Conservation (phyloP, 345 rosid species). For the Citrus unshiu region DNA sequence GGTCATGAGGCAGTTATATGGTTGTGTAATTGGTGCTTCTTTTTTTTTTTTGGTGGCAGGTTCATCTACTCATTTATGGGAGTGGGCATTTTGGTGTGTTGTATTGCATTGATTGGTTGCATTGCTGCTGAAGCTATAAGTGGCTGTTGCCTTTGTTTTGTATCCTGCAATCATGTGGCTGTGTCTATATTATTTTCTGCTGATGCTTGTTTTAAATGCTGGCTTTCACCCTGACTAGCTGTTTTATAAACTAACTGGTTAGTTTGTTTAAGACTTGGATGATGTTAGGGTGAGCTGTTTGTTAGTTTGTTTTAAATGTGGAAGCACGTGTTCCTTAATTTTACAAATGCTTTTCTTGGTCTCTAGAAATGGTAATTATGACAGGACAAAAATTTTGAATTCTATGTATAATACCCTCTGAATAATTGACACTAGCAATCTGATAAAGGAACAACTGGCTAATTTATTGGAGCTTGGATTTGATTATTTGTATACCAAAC, state of each 20-base stretch:
- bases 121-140: slow-evolving; percentile 83
- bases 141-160: slow-evolving; percentile 93
- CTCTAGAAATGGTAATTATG: neutral
- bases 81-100: slow-evolving; percentile 69
- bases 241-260: neutral
- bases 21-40: slow-evolving; percentile 13
- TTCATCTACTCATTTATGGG: slow-evolving; percentile 94
- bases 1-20: neutral
- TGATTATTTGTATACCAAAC: neutral
- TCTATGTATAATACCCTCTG: neutral
- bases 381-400: neutral
- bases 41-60: slow-evolving; percentile 47
- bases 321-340: neutral
- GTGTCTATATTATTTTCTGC: neutral
- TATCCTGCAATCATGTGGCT: slow-evolving; percentile 51
- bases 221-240: neutral
- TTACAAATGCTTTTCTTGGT: neutral
- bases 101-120: slow-evolving; percentile 73
- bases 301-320: neutral
- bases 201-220: neutral
- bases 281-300: neutral
- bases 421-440: neutral
- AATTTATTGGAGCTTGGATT: neutral
- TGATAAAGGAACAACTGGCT: neutral
- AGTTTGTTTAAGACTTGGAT: neutral